Percentiles rank a stretch among this genome's conserved stretches.
phyloP scores from a whole-genome alignment of 2,329 filamentous ascomycete species.

The Fusarium sp. region DNA sequence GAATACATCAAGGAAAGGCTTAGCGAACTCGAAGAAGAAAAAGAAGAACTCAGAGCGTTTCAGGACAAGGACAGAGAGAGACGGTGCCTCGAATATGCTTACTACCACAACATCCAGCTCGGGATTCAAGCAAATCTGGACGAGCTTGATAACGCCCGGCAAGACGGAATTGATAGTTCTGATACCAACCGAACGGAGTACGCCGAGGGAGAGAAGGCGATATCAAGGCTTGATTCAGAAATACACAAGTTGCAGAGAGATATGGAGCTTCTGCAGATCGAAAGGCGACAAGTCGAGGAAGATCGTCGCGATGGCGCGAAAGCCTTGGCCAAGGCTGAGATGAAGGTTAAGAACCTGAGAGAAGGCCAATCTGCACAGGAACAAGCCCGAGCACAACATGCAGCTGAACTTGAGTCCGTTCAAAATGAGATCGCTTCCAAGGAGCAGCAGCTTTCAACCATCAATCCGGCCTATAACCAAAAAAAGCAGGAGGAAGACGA shows the following conservation, averaged over 20 bases:
- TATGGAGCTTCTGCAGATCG: slow-evolving; percentile 83
- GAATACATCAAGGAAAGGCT: slow-evolving; percentile 92
- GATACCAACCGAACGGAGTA: slow-evolving; percentile 83
- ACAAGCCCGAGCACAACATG: slow-evolving; percentile 74
- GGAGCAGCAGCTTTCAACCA: slow-evolving; percentile 75
- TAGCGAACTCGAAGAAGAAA: slow-evolving; percentile 91
- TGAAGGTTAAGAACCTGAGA: slow-evolving; percentile 82
- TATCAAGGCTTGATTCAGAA: slow-evolving; percentile 78
- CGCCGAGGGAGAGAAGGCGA: slow-evolving; percentile 78
- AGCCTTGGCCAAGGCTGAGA: slow-evolving; percentile 81
- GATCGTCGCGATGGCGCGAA: slow-evolving; percentile 86
- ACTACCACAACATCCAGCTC: slow-evolving; percentile 88
- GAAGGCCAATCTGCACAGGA: slow-evolving; percentile 83
- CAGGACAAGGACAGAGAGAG: slow-evolving; percentile 95
- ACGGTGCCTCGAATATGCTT: slow-evolving; percentile 91
- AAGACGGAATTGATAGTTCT: slow-evolving; percentile 83
- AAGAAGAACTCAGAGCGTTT: slow-evolving; percentile 91
- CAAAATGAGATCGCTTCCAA: slow-evolving; percentile 77
- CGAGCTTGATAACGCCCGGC: slow-evolving; percentile 80
- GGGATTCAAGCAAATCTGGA: slow-evolving; percentile 80
- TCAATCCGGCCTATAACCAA: slow-evolving; percentile 80
- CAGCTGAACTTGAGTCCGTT: slow-evolving; percentile 75
- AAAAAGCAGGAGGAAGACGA: slow-evolving; percentile 77
- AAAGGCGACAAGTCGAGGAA: slow-evolving; percentile 86
- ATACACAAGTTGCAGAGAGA: slow-evolving; percentile 83